phyloP scores from a whole-genome alignment of 108 stramenopile genomes.

The Skeletonema grethae region DNA sequence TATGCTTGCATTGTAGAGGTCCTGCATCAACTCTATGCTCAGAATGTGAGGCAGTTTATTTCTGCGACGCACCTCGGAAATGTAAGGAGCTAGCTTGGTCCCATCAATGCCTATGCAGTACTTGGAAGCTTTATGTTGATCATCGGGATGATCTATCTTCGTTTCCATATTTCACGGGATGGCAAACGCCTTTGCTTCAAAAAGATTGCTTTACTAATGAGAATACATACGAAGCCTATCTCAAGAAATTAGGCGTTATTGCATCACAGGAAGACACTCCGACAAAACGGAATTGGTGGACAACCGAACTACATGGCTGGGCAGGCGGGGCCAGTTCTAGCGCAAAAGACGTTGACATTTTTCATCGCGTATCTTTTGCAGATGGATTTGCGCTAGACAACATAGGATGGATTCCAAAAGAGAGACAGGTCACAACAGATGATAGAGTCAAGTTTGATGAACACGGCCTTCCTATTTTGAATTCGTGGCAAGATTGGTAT shows the following conservation, averaged over 20 bases:
- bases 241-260: constrained; percentile 44
- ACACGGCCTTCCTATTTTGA: constrained; percentile 51
- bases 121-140: constrained; percentile 72
- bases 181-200: constrained; percentile 57
- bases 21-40: constrained; percentile 57
- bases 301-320: constrained; percentile 80
- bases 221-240: constrained; percentile 57
- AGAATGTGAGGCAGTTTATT: constrained; percentile 71
- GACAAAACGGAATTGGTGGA: constrained; percentile 62
- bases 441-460: constrained; percentile 31
- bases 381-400: constrained; percentile 71
- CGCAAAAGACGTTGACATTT: constrained; percentile 61
- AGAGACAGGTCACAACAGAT: constrained; percentile 50
- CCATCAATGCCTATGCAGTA: constrained; percentile 74
- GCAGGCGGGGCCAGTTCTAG: constrained; percentile 64
- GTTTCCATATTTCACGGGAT: constrained; percentile 57
- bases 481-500: constrained; percentile 83
- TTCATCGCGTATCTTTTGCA: constrained; percentile 50
- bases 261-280: not conserved
- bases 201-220: constrained; percentile 62
- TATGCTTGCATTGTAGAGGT: constrained; percentile 82
- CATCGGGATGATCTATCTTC: constrained; percentile 58
- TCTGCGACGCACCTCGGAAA: constrained; percentile 50
- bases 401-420: constrained; percentile 54
- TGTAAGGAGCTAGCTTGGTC: constrained; percentile 71